These are phyloP conservation scores for Annulohypoxylon stygium DNA, from an alignment of 495 filamentous ascomycete genomes.

Conservation along the genomic window DNA sequence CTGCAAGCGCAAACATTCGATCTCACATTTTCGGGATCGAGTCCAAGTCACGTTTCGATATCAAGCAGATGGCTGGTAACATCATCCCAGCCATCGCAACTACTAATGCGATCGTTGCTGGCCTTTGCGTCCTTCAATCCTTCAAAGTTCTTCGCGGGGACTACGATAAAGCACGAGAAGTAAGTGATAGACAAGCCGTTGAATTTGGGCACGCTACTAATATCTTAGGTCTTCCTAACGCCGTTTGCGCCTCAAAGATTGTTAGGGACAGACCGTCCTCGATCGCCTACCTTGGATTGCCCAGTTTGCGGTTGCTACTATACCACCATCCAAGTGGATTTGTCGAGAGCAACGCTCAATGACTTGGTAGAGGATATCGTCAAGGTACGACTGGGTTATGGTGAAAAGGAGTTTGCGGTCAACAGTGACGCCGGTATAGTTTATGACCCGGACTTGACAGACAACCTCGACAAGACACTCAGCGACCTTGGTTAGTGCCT, in stretches of 20 bases:
- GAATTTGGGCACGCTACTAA: slow-evolving; percentile 10
- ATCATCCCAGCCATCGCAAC: slow-evolving; percentile 99
- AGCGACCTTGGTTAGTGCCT: slow-evolving; percentile 74
- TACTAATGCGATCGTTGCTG: slow-evolving; percentile 95
- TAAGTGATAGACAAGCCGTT: slow-evolving; percentile 49
- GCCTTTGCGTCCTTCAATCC: slow-evolving; percentile 91
- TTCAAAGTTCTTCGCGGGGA: slow-evolving; percentile 90
- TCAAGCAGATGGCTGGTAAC: slow-evolving; percentile 99
- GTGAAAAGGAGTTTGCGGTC: slow-evolving; percentile 81
- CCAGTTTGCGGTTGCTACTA: slow-evolving; percentile 83
- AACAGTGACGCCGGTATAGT: slow-evolving; percentile 77
- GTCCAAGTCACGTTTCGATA: slow-evolving; percentile 90
- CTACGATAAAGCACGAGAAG: slow-evolving; percentile 70
- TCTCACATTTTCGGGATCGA: slow-evolving; percentile 90
- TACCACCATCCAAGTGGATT: slow-evolving; percentile 73
- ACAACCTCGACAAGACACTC: slow-evolving; percentile 84
- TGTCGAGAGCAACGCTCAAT: slow-evolving; percentile 79
- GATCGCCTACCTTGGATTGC: slow-evolving; percentile 83
- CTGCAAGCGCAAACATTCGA: slow-evolving; percentile 88
- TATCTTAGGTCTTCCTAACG: slow-evolving; percentile 78
- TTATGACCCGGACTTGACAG: slow-evolving; percentile 90
- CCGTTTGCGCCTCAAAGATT: slow-evolving; percentile 83
- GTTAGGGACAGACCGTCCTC: slow-evolving; percentile 76
- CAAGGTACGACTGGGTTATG: slow-evolving; percentile 78
- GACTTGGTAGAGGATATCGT: slow-evolving; percentile 84